Conservation (phyloP, 2,329 filamentous ascomycete species). For the Orbilia javanica region DNA sequence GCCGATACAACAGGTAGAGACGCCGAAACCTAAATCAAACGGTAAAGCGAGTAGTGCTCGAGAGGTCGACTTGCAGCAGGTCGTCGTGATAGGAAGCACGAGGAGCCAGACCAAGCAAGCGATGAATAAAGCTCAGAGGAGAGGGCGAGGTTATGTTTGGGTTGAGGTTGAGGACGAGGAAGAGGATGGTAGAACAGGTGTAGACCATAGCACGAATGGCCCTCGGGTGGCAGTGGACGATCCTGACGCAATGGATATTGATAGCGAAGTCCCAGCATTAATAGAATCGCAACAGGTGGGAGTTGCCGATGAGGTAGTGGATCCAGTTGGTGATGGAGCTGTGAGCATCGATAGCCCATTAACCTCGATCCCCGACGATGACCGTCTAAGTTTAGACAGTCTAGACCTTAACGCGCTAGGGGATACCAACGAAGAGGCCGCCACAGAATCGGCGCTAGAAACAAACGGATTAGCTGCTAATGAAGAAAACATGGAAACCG, state of each 20-base stretch:
- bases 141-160: slow-evolving; percentile 55
- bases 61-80: slow-evolving; percentile 47
- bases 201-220: background rate
- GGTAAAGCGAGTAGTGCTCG: slow-evolving; percentile 1
- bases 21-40: slow-evolving; percentile 38
- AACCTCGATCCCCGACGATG: slow-evolving; percentile 53
- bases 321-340: slow-evolving; percentile 14
- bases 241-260: slow-evolving; percentile 54
- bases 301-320: background rate
- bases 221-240: background rate
- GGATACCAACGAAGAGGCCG: background rate
- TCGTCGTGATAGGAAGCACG: slow-evolving; percentile 57
- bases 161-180: slow-evolving; percentile 55
- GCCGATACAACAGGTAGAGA: slow-evolving; percentile 10
- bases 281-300: background rate
- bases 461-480: background rate
- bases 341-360: slow-evolving; percentile 56
- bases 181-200: background rate
- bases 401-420: slow-evolving; percentile 28
- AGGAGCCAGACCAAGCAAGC: slow-evolving; percentile 53
- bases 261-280: slow-evolving; percentile 38
- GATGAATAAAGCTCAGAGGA: slow-evolving; percentile 51
- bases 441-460: background rate
- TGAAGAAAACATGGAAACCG: slow-evolving; percentile 50
- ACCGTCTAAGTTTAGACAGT: slow-evolving; percentile 41